These are phyloP conservation scores for Aspergillus bridgeri DNA, from an alignment of 495 filamentous ascomycete genomes.

Conservation along the genomic window DNA sequence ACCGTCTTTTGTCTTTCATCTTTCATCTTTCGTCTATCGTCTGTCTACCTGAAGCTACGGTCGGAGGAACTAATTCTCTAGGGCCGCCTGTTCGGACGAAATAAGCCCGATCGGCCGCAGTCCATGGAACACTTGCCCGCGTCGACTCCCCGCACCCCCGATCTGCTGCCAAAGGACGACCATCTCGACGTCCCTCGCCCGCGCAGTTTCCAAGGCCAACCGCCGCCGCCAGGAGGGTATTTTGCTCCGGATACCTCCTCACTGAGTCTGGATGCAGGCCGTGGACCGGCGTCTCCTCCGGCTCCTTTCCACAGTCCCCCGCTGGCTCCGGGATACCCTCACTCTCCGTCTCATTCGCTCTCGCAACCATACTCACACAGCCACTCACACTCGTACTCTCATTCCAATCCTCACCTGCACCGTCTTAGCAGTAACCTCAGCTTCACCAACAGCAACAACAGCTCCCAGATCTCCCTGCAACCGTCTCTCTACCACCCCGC, in stretches of 20 bases:
- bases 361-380: neutral
- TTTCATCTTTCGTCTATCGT: too few relatives aligned
- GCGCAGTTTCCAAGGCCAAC: constrained; percentile 8
- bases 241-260: constrained; percentile 27
- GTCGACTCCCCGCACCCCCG: neutral
- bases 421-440: neutral
- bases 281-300: neutral
- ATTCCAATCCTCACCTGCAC: neutral
- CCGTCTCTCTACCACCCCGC: neutral
- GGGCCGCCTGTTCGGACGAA: neutral
- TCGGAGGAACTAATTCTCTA: neutral
- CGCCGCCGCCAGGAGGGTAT: constrained; percentile 26
- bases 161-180: neutral
- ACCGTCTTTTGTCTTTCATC: neutral
- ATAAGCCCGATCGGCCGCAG: neutral
- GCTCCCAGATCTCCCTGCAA: neutral
- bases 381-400: neutral
- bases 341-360: neutral
- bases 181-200: neutral
- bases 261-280: neutral
- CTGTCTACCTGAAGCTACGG: too few relatives aligned
- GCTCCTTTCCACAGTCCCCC: neutral
- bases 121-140: neutral
- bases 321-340: too few relatives aligned
- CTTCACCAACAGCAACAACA: neutral